phyloP scores from a whole-genome alignment of 331 rosid genomes.

The Quercus lobata region DNA sequence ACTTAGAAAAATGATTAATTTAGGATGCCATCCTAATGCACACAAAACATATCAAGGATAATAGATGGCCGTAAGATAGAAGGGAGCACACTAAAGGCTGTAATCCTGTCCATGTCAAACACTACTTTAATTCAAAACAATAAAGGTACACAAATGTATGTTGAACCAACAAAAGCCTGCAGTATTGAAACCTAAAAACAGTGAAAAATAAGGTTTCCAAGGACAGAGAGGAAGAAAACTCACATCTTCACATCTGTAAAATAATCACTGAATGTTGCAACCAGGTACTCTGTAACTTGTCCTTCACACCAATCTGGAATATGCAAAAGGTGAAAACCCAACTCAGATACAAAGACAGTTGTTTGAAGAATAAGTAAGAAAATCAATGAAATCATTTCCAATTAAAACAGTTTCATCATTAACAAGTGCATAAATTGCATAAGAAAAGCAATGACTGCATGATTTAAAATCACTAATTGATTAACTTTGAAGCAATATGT shows the following conservation, averaged over 20 bases:
- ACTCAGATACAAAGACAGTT: constrained; percentile 9
- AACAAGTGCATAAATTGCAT: constrained; percentile 12
- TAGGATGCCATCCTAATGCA: background rate
- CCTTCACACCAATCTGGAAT: constrained; percentile 89
- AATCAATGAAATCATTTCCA: background rate
- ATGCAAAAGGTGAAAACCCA: constrained; percentile 20
- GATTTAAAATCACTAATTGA: constrained; percentile 13
- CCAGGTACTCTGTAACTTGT: constrained; percentile 89
- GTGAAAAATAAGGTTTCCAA: constrained; percentile 2
- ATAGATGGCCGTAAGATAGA: background rate
- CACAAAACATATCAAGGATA: background rate
- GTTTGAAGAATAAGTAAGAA: constrained; percentile 15
- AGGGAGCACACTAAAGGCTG: background rate
- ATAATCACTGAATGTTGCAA: constrained; percentile 93
- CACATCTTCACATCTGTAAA: constrained; percentile 91
- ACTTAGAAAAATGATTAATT: background rate
- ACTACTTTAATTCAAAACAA: background rate
- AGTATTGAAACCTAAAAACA: background rate
- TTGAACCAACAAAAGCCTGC: constrained; percentile 5
- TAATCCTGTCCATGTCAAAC: background rate
- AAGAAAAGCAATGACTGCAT: background rate
- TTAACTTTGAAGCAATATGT: constrained; percentile 7
- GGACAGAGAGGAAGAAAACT: constrained; percentile 30
- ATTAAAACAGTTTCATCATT: background rate
- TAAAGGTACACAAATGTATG: background rate